A percentile compares a stretch with the other conserved stretches of the same genome.
Evolutionary conservation across 2,329 filamentous ascomycete species (phyloP).

Genomic region (Talaromyces amestolkiae): DNA sequence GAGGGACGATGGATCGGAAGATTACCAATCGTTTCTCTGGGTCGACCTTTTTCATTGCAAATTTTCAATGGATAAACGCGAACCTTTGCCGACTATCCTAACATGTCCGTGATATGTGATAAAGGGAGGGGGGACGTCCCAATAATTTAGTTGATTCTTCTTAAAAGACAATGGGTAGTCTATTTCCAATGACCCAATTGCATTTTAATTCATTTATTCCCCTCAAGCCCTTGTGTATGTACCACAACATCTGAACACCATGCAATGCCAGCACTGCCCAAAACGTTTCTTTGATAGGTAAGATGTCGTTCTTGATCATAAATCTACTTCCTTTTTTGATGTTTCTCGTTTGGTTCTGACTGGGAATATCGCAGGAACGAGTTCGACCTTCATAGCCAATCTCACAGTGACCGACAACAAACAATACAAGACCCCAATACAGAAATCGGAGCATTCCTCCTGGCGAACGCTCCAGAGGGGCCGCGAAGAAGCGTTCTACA

Average conservation of each 20-base stretch:
- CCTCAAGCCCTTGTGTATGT: not conserved
- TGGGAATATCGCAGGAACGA: constrained; percentile 11
- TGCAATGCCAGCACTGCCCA: constrained; percentile 21
- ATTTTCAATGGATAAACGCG: not conserved
- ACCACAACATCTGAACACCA: not conserved
- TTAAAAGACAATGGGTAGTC: not conserved
- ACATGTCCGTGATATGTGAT: not conserved
- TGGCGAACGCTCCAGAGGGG: constrained; percentile 9
- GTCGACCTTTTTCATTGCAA: constrained; percentile 1
- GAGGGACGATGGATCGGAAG: constrained; percentile 14
- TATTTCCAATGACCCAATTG: not conserved
- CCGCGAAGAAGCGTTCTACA: constrained; percentile 17
- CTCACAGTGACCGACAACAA: constrained; percentile 19
- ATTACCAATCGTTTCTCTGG: constrained; percentile 1
- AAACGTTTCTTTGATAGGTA: constrained; percentile 22
- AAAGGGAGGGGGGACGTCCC: not conserved
- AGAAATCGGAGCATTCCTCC: constrained; percentile 18
- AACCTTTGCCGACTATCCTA: not conserved
- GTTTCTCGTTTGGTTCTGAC: not conserved
- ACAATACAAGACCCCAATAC: constrained; percentile 11
- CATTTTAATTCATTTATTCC: not conserved
- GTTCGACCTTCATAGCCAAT: constrained; percentile 18
- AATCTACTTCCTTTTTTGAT: not conserved
- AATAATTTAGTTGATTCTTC: not conserved
- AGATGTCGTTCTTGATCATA: not conserved